Evolutionary conservation across 2,329 filamentous ascomycete genomes (phyloP), one percentile per base, ranked within the genome.

Genomic region (Lachnellula arida): DNA sequence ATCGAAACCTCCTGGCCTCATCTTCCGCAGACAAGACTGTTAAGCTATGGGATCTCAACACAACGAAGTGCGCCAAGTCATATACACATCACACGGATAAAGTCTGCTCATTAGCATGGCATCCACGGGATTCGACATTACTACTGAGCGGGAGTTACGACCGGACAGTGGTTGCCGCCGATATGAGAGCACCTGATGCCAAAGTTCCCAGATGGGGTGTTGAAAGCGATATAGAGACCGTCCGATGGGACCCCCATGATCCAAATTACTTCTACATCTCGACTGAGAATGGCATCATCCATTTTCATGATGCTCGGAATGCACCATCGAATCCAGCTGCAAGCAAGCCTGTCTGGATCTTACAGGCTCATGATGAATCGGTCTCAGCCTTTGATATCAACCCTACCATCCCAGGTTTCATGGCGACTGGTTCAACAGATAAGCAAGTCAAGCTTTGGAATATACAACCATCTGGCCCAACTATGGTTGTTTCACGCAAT

Each of bases 381-480:
- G 81, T 97, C 46, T 96, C 91, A 8, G 86, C 91, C 0, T 97
- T 99, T 71, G 92, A 96, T 72, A 82, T 97, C 74, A 97, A 97
- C 78, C 81, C 86, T 3, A 78, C 86, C 49, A 91, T 99, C 57
- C 93, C 94, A 1, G 94, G 94, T 44, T 97, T 90, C 79, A 82
- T 99, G 74, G 94, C 85, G 14, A 97, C 94, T 0, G 94, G 92
- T 3, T 96, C 91, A 2, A 92, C 89, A 14, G 94, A 99, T 78
- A 93, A 91, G 77, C 89, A 88, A 5, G 91, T 97, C 66, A 99
- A 99, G 79, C 79, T 99, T 55, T 99, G 94, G 94, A 96, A 96
- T 74, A 85, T 97, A 55, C 82, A 87, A 65, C 73, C 87, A 12
- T 82, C 82, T 42, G 91, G 91, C 2, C 94, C 94, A 1, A 89